Percentiles rank a stretch among this genome's conserved stretches.
phyloP scores from a whole-genome alignment of 768 basidiomycete genomes.

The Brasilioporus rufonigricans region DNA sequence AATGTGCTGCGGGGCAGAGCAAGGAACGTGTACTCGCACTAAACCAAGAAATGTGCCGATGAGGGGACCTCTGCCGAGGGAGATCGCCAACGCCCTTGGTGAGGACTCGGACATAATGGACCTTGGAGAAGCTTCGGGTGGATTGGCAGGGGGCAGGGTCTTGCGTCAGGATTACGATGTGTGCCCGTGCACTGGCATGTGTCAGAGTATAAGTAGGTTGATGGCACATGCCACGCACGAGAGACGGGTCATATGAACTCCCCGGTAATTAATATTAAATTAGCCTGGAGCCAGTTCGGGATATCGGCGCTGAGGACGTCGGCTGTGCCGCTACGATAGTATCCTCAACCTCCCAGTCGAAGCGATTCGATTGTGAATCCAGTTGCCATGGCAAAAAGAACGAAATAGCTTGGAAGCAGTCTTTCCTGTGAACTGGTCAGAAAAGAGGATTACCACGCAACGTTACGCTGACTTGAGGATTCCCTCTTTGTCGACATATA shows the following conservation, averaged over 20 bases:
- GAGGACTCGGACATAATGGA: constrained; percentile 17
- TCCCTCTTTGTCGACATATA: no score
- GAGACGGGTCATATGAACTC: neutral
- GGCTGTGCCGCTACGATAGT: no score
- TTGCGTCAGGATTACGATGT: neutral
- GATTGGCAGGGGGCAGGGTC: neutral
- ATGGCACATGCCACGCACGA: neutral
- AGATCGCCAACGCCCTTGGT: neutral
- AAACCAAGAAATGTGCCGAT: constrained; percentile 26
- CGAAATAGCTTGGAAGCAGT: no score
- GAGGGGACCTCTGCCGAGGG: constrained; percentile 27
- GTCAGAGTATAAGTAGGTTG: neutral
- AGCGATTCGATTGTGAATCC: no score
- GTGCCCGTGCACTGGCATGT: no score
- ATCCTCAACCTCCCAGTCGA: no score
- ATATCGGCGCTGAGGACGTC: neutral
- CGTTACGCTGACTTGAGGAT: no score
- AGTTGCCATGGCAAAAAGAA: no score
- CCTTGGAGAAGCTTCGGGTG: neutral
- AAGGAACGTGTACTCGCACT: constrained; percentile 9
- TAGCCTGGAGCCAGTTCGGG: neutral
- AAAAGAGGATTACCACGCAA: no score
- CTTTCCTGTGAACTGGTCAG: no score
- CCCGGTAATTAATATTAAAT: neutral
- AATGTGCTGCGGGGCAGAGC: neutral